Conservation (phyloP, 805 yeast species). For the Hanseniaspora hatyaiensis region DNA sequence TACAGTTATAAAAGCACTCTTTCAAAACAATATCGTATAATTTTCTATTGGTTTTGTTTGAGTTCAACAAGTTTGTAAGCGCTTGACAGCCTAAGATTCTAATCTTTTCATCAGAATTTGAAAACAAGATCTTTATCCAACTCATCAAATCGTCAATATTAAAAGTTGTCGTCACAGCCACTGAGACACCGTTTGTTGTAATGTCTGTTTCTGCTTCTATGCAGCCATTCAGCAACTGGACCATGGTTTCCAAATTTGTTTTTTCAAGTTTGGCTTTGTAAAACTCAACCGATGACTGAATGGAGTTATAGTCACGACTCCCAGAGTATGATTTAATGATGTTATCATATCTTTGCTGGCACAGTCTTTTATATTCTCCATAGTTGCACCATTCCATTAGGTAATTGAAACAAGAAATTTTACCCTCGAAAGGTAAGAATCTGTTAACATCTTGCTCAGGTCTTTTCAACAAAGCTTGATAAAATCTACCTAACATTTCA, state of each 20-base stretch:
- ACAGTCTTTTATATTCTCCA: conserved; percentile 51
- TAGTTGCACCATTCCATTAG: conserved; percentile 92
- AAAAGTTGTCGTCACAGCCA: conserved; percentile 38
- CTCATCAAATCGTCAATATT: conserved; percentile 54
- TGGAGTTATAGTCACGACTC: conserved; percentile 34
- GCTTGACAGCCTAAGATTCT: conserved; percentile 60
- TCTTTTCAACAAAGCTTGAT: conserved; percentile 40
- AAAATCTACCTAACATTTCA: conserved; percentile 67
- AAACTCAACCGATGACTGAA: conserved; percentile 68
- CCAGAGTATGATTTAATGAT: conserved; percentile 39
- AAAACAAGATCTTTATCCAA: conserved; percentile 72
- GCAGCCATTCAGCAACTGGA: conserved; percentile 65
- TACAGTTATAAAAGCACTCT: conserved; percentile 57
- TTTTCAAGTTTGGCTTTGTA: conserved; percentile 60
- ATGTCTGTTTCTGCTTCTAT: conserved; percentile 42
- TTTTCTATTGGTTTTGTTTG: conserved; percentile 45
- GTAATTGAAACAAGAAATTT: conserved; percentile 69
- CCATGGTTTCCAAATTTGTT: conserved; percentile 74
- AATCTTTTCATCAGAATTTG: conserved; percentile 45
- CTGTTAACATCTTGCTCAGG: conserved; percentile 28
- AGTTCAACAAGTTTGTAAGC: conserved; percentile 49
- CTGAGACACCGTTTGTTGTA: conserved; percentile 32
- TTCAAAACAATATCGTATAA: conserved; percentile 47
- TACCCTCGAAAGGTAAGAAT: conserved; percentile 77
- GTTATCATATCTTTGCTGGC: conserved; percentile 52